phyloP scores from a whole-genome alignment of 202 grass and related monocot species.

The Schoenoplectus triqueter region DNA sequence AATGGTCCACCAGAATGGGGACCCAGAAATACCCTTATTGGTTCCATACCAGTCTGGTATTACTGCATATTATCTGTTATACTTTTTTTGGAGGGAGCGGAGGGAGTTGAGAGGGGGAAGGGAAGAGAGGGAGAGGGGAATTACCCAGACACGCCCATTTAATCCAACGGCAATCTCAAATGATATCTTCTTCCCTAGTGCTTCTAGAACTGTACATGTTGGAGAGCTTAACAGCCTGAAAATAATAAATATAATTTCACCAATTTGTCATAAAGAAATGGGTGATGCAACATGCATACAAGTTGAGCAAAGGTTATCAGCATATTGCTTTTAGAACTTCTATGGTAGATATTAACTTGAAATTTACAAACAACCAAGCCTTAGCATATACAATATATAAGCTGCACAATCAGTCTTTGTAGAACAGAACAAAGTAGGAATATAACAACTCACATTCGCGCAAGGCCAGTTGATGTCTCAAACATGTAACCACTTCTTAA shows the following conservation, averaged over 20 bases:
- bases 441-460: constrained; percentile 76
- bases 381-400: background rate
- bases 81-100: background rate
- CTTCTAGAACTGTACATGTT: constrained; percentile 79
- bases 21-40: background rate
- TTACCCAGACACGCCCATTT: constrained; percentile 96
- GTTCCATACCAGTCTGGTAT: background rate
- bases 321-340: background rate
- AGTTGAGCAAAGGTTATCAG: background rate
- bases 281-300: background rate
- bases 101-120: background rate
- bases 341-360: background rate
- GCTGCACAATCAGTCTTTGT: constrained; percentile 22
- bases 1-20: background rate
- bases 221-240: constrained; percentile 83
- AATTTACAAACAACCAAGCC: background rate
- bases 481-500: constrained; percentile 85
- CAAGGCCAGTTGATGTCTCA: constrained; percentile 86
- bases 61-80: background rate
- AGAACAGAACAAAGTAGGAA: constrained; percentile 22
- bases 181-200: constrained; percentile 76
- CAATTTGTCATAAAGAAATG: background rate
- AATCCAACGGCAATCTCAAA: constrained; percentile 88
- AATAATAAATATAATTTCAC: constrained; percentile 11
- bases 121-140: background rate